Evolutionary conservation across 805 yeast species (phyloP), one percentile per base, ranked within the genome.

Genomic region (Monosporozyma aerobia): DNA sequence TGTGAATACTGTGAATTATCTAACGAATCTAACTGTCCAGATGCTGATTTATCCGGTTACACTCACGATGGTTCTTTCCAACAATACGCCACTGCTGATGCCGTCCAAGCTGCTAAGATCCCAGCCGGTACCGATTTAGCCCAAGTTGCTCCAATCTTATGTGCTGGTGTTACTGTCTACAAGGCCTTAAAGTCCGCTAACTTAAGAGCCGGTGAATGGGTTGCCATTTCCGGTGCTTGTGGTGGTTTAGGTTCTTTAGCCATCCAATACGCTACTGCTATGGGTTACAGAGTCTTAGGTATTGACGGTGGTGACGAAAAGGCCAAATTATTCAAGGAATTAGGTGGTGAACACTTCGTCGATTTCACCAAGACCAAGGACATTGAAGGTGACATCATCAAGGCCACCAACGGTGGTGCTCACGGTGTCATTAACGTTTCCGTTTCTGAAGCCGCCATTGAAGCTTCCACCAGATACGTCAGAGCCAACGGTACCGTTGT

Each of bases 161-260:
- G 86, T 72, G 84, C 83, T 48, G 84, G 84, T 72, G 76, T 82
- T 62, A 81, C 86, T 49, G 85, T 79, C 46, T 81, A 80, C 79
- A 81, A 81, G 73, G 85, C 85, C 11, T 72, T 81, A 63, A 81
- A 81, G 72, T 76, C 81, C 49, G 83, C 86, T 51, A 68, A 73
- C 51, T 64, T 78, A 54, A 56, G 57, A 48, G 75, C 90, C 23
- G 90, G 92, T 64, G 81, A 85, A 69, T 84, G 85, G 83, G 85
- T 83, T 59, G 80, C 81, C 55, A 74, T 85, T 55, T 80, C 88
- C 53, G 90, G 92, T 73, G 90, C 89, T 56, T 87, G 81, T 69
- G 90, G 90, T 69, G 90, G 92, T 65, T 77, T 85, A 69, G 92
- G 90, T 64, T 74, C 87, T 41, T 71, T 85, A 58, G 89, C 88